Evolutionary conservation across 345 rosid genomes (phyloP).

Genomic region (Euphorbia tirucalli): DNA sequence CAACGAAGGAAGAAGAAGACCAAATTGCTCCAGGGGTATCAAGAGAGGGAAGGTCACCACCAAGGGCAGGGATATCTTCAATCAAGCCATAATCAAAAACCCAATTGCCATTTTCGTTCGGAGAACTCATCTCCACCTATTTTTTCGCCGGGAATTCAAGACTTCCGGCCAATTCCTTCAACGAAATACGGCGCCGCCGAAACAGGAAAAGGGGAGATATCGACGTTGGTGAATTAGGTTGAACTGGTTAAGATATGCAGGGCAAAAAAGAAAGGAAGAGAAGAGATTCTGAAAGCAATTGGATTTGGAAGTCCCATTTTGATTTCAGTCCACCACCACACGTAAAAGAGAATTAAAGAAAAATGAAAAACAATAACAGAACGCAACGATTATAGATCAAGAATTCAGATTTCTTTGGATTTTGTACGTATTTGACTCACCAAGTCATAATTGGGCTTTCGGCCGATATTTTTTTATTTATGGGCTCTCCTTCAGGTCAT

Average conservation of each 20-base stretch:
- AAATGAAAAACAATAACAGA: neutral
- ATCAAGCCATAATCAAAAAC: constrained; percentile 40
- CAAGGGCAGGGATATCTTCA: constrained; percentile 40
- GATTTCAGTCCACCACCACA: constrained; percentile 19
- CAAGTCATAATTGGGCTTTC: neutral
- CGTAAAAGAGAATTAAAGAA: neutral
- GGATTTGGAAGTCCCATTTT: constrained; percentile 4
- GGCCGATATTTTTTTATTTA: too few species aligned
- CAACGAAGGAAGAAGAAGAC: constrained; percentile 31
- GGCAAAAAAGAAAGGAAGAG: neutral
- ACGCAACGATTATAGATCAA: too few species aligned
- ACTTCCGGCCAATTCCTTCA: neutral
- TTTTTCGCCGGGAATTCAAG: constrained; percentile 11
- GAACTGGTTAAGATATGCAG: constrained; percentile 6
- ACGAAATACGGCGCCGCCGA: neutral
- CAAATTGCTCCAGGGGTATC: constrained; percentile 31
- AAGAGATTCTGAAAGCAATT: constrained; percentile 9
- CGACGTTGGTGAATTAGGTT: constrained; percentile 10
- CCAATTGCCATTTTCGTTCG: constrained; percentile 39
- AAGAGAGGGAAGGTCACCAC: constrained; percentile 39
- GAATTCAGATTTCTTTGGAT: too few species aligned
- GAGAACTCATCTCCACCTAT: constrained; percentile 26
- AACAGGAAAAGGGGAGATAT: neutral
- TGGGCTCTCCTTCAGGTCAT: too few species aligned
- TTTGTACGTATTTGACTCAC: too few species aligned